Evolutionary conservation across 371 early-diverging fungal genomes (phyloP), one percentile per base, ranked within the genome.

Genomic region (Mucor piriformis): DNA sequence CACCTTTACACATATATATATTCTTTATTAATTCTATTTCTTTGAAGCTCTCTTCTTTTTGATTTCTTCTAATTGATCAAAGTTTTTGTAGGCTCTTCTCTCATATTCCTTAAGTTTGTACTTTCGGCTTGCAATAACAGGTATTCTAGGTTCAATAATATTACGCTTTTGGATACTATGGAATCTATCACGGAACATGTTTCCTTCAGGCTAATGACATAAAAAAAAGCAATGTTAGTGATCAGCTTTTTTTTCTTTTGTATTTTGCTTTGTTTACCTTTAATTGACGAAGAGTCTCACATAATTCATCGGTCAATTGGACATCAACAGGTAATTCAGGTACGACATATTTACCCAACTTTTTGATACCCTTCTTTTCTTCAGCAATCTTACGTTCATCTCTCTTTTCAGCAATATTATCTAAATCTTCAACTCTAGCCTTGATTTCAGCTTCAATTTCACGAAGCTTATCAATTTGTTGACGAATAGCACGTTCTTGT

Each of bases 71-170:
- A 32, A 47, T 50, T 66, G 61, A 53, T 78, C 74, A 54, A 67
- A 76, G 12, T 69, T 63, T 65, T 79, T 77, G 57, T 75, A 83
- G 13, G 81, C 72, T 56, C 83, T 79, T 72, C 76, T 80, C 64
- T 86, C 86, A 57, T 83, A 83, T 35, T 76, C 79, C 70, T 86
- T 86, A 54, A 80, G 77, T 44, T 69, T 73, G 63, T 71, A 75
- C 25, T 63, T 64, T 61, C 63, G 52, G 29, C 59, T 51, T 46
- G 77, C 76, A 61, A 63, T 73, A 44, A 83, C 76, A 6, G 79
- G 82, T 24, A 88, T 73, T 63, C 92, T 75, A 16, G 94, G 86
- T 70, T 96, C 97, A 55, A 96, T 86, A 54, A 97, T 71, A 61
- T 90, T 90, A 62, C 96, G 89, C 66, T 92, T 84, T 70, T 93